Conservation (phyloP, 805 yeast species). For the Yarrowia sp. region DNA sequence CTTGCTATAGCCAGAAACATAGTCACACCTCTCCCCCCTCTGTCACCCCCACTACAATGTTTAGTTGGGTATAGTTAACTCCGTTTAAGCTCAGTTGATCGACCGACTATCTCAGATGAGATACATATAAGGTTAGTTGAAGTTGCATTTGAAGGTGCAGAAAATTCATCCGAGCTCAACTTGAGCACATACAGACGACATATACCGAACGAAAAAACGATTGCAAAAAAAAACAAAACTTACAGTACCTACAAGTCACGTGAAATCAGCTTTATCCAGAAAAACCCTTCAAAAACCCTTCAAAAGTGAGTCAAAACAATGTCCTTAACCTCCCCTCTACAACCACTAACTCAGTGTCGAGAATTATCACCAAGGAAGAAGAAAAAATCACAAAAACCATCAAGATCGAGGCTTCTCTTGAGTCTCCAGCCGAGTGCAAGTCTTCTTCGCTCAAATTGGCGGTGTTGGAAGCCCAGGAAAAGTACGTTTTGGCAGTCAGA, state of each 20-base stretch:
- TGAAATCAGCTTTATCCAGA: neutral
- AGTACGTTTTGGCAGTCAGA: slow-evolving; percentile 13
- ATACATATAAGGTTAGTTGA: neutral
- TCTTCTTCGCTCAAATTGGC: neutral
- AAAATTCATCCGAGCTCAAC: slow-evolving; percentile 8
- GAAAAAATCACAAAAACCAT: slow-evolving; percentile 1
- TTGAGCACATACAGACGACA: slow-evolving; percentile 9
- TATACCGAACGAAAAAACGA: neutral
- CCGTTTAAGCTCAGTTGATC: neutral
- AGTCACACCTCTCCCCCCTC: too few species aligned
- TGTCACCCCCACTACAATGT: slow-evolving; percentile 12
- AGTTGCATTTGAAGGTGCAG: neutral
- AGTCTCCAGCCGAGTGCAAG: neutral
- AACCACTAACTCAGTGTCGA: slow-evolving; percentile 18
- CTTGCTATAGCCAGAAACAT: too few species aligned
- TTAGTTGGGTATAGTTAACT: slow-evolving; percentile 3
- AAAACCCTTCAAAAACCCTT: too few species aligned
- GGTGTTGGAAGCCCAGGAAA: slow-evolving; percentile 11
- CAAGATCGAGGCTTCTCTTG: neutral
- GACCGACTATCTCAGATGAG: neutral
- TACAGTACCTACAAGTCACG: neutral
- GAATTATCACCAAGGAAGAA: slow-evolving; percentile 6
- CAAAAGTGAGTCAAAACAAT: slow-evolving; percentile 1
- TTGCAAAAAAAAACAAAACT: neutral
- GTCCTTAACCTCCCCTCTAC: too few species aligned